Evolutionary conservation across 352 stramenopile species (phyloP).

Genomic region (Pythium myriotylum): DNA sequence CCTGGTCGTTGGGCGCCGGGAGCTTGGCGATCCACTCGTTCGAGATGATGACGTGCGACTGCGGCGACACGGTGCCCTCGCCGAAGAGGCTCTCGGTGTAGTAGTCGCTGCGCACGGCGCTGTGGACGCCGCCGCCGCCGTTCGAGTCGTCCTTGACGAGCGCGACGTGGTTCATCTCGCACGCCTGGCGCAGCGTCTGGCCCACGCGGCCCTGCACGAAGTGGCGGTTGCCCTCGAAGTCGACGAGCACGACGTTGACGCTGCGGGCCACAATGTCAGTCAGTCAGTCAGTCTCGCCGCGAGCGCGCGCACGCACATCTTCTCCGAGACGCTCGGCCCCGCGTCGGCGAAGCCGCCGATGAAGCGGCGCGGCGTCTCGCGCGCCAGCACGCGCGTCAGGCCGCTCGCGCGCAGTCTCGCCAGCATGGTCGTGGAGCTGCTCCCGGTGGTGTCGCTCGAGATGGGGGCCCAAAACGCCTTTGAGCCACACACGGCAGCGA

Average conservation of each 20-base stretch:
- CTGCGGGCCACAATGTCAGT: constrained; percentile 30
- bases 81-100: constrained; percentile 91
- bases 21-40: constrained; percentile 90
- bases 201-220: constrained; percentile 77
- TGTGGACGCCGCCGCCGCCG: constrained; percentile 71
- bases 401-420: constrained; percentile 33
- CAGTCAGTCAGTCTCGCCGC: constrained; percentile 5
- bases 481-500: constrained; percentile 20
- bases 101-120: constrained; percentile 66
- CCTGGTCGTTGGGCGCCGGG: constrained; percentile 60
- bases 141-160: constrained; percentile 88
- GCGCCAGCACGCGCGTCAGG: constrained; percentile 23
- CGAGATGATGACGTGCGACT: constrained; percentile 87
- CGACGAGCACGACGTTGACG: constrained; percentile 84
- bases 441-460: constrained; percentile 22
- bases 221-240: constrained; percentile 89
- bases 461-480: constrained; percentile 5
- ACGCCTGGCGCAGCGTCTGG: constrained; percentile 83
- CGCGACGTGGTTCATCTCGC: constrained; percentile 71
- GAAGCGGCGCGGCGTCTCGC: constrained; percentile 28
- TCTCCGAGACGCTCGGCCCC: constrained; percentile 34
- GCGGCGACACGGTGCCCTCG: constrained; percentile 76
- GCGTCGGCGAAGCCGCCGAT: constrained; percentile 37
- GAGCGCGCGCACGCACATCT: constrained; percentile 27
- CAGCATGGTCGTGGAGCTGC: constrained; percentile 19